Base-by-base conservation (phyloP, 495 filamentous ascomycete species). In the Annulohypoxylon moriforme region DNA sequence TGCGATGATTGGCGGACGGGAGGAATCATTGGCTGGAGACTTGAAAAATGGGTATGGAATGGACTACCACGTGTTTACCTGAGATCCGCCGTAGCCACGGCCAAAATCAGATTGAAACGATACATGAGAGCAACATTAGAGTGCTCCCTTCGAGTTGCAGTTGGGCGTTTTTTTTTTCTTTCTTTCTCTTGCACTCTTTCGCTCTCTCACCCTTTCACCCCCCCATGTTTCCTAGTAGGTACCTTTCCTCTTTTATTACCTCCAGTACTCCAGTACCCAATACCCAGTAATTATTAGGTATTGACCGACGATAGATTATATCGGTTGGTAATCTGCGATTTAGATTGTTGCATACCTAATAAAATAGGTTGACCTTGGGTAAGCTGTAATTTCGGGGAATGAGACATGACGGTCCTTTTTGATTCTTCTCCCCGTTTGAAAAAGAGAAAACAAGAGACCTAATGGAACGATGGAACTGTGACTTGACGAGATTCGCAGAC, bases 71-170 rank as follows among this genome's bases (percentile, higher is more conserved):
- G 67, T 72, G 68, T 72, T 73, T 72, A 76, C 70, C 73, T 76
- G 59, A 76, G 73, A 77, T 77, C 75, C 75, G 75, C 75, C 75
- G 75, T 76, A 77, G 75, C 75, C 75, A 69, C 70, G 68, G 71
- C 50, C 71, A 77, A 77, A 75, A 75, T 67, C 73, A 77, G 71
- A 64, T 64, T 72, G 64, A 61, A 68, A 77, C 64, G 69, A 67
- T 70, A 73, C 60, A 67, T 75, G 49, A 56, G 69, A 69, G 59
- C 40, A 52, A 68, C 46, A 29, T 68, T 49, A 24, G 13, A 52
- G 24, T 55, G 16, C 24, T 74, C 25, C 58, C 49, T 20, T 57
- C 20, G 14, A 66, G 68, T 56, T 56, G 68, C 68, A 68, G 69
- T 67, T 68, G 64, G 57, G 66, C 66, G 40, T 44, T 29, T 60